Conservation (phyloP, 2,329 filamentous ascomycete species). For the Sporothrix schenckii region DNA sequence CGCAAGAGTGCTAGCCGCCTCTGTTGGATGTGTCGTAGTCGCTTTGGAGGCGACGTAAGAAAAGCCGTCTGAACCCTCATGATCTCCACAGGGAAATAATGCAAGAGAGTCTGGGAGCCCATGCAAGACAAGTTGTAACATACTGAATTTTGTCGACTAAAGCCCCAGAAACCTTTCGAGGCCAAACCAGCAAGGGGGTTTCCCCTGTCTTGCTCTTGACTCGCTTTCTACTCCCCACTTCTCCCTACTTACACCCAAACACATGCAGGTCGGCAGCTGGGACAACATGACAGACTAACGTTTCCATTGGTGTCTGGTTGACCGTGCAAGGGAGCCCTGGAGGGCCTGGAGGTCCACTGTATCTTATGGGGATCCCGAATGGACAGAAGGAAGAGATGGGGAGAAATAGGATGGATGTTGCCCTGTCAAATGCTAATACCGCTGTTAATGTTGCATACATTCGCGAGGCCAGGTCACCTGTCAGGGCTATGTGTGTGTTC, state of each 20-base stretch:
- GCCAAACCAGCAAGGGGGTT: slow-evolving; percentile 16
- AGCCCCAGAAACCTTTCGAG: neutral
- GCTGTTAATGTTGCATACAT: neutral
- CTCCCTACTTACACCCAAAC: slow-evolving; percentile 30
- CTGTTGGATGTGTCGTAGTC: slow-evolving; percentile 1
- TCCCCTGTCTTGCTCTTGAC: slow-evolving; percentile 2
- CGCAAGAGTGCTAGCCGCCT: neutral
- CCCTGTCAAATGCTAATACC: neutral
- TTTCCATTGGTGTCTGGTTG: slow-evolving; percentile 20
- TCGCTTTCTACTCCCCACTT: neutral
- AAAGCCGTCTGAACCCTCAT: slow-evolving; percentile 47
- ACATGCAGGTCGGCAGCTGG: slow-evolving; percentile 13
- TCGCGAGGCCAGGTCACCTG: neutral
- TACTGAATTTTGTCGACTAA: neutral
- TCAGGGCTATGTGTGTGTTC: no score
- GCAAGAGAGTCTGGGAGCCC: neutral
- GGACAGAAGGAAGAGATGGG: neutral
- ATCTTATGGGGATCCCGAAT: neutral
- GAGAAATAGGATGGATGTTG: neutral
- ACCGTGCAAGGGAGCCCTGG: neutral
- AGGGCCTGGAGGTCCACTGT: neutral
- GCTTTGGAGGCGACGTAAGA: slow-evolving; percentile 39
- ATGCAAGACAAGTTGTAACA: neutral
- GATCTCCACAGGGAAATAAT: slow-evolving; percentile 45
- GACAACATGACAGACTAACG: neutral